Percentiles rank a stretch among this genome's conserved stretches.
These are phyloP conservation scores for Pythium coloratum DNA, from an alignment of 352 stramenopile species.

Conservation along the genomic window DNA sequence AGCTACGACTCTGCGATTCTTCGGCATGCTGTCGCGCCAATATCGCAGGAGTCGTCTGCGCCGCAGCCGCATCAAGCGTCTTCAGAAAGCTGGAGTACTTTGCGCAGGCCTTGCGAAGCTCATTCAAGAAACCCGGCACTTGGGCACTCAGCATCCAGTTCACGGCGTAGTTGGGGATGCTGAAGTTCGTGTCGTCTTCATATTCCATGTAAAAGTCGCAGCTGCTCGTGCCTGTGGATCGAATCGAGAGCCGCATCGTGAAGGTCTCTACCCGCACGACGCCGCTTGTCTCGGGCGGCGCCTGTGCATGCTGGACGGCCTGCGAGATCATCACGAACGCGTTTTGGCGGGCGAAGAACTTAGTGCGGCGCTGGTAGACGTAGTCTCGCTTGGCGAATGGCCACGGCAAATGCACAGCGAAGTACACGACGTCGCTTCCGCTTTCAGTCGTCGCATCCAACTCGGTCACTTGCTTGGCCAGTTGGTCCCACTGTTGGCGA, in stretches of 20 bases:
- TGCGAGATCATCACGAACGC: slow-evolving; percentile 72
- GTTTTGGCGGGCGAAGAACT: slow-evolving; percentile 53
- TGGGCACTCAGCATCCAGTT: slow-evolving; percentile 53
- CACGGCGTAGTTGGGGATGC: slow-evolving; percentile 68
- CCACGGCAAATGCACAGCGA: slow-evolving; percentile 54
- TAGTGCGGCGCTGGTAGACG: slow-evolving; percentile 65
- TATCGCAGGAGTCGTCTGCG: neutral
- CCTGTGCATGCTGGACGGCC: slow-evolving; percentile 48
- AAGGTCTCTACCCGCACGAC: slow-evolving; percentile 71
- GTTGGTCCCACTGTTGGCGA: slow-evolving; percentile 54
- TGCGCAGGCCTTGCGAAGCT: slow-evolving; percentile 55
- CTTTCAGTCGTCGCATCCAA: slow-evolving; percentile 38
- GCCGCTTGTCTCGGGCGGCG: slow-evolving; percentile 32
- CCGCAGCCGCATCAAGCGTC: slow-evolving; percentile 19
- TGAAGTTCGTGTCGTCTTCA: slow-evolving; percentile 79
- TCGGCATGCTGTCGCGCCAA: slow-evolving; percentile 1
- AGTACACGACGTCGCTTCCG: slow-evolving; percentile 70
- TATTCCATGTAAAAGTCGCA: slow-evolving; percentile 80
- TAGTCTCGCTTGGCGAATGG: slow-evolving; percentile 74
- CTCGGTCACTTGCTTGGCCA: slow-evolving; percentile 44
- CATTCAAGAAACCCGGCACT: slow-evolving; percentile 64
- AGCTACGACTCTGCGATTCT: neutral
- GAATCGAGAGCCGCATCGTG: slow-evolving; percentile 57
- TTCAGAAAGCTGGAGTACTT: slow-evolving; percentile 43
- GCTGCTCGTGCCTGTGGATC: slow-evolving; percentile 47